Conservation (phyloP, 2,329 filamentous ascomycete genomes). For the Pyrenochaeta sp. region DNA sequence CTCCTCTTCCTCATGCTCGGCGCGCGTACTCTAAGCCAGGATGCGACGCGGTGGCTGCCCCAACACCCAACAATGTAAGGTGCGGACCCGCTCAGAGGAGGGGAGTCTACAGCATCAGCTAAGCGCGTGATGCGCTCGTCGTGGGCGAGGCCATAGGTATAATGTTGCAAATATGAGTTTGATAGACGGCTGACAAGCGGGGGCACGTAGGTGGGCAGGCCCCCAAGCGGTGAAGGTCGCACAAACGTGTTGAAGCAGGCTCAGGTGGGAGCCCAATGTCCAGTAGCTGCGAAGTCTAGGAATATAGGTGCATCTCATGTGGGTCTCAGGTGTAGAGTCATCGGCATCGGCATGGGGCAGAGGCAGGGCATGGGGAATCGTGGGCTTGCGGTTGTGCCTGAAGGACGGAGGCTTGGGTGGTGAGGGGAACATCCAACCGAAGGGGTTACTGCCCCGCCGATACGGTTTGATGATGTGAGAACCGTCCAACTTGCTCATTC, state of each 20-base stretch:
- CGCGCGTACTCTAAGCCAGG: conserved; percentile 10
- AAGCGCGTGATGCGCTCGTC: conserved; percentile 22
- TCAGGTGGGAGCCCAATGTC: conserved; percentile 4
- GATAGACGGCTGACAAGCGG: conserved; percentile 7
- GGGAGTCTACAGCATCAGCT: conserved; percentile 2
- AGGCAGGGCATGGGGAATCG: conserved; percentile 7
- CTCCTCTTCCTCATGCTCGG: conserved; percentile 8
- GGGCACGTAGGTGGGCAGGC: conserved; percentile 1
- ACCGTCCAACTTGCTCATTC: neutral
- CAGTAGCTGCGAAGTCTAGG: conserved; percentile 3
- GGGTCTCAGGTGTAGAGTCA: conserved; percentile 14
- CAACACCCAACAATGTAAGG: conserved; percentile 12
- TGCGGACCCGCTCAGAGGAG: conserved; percentile 10
- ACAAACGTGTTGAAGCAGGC: conserved; percentile 6
- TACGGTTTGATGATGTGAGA: conserved; percentile 17
- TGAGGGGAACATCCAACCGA: conserved; percentile 13
- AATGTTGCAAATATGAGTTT: conserved; percentile 2
- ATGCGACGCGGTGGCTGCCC: conserved; percentile 12
- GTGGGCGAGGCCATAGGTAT: conserved; percentile 11
- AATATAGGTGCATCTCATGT: conserved; percentile 7
- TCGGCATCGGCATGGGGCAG: neutral
- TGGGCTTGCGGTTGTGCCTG: conserved; percentile 4
- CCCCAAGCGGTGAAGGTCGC: conserved; percentile 20
- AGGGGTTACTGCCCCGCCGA: conserved; percentile 10
- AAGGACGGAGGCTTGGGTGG: conserved; percentile 5